Evolutionary conservation across 1,284 basidiomycete species (phyloP).

Genomic region (Irpex rosettiformis): DNA sequence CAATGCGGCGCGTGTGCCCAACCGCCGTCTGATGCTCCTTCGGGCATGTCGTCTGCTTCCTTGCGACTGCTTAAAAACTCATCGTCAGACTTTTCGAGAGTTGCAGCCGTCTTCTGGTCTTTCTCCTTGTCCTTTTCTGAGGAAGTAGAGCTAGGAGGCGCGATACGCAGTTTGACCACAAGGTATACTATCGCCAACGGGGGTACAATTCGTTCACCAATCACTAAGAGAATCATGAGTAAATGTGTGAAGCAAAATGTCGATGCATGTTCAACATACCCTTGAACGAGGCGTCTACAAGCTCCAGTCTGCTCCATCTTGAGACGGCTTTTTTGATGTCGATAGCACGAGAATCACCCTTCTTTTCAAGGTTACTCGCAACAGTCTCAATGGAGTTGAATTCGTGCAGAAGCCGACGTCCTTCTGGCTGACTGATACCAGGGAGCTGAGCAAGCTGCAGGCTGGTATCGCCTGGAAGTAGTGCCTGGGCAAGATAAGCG

Average conservation of each 20-base stretch:
- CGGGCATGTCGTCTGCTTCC: conserved; percentile 57
- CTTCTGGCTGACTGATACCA: conserved; percentile 53
- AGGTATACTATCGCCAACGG: conserved; percentile 90
- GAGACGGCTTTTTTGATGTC: conserved; percentile 71
- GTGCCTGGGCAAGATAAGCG: conserved; percentile 82
- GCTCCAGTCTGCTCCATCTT: conserved; percentile 78
- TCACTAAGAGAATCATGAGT: conserved; percentile 52
- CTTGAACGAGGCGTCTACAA: conserved; percentile 86
- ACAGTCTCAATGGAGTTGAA: conserved; percentile 45
- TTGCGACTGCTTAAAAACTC: conserved; percentile 64
- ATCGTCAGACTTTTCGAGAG: conserved; percentile 46
- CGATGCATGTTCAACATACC: conserved; percentile 44
- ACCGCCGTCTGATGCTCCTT: conserved; percentile 41
- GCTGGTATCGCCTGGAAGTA: conserved; percentile 53
- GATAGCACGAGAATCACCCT: conserved; percentile 46
- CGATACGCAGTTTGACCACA: conserved; percentile 76
- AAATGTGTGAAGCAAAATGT: neutral
- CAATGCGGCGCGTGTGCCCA: conserved; percentile 90
- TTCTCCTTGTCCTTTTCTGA: conserved; percentile 47
- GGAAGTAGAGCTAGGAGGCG: conserved; percentile 45
- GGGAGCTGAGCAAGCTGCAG: conserved; percentile 74
- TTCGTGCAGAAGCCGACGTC: conserved; percentile 37
- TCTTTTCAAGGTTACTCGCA: conserved; percentile 47
- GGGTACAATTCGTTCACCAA: conserved; percentile 86
- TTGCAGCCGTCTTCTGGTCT: neutral